Conservation (phyloP, 2,329 filamentous ascomycete genomes). For the Colletotrichum sp. region DNA sequence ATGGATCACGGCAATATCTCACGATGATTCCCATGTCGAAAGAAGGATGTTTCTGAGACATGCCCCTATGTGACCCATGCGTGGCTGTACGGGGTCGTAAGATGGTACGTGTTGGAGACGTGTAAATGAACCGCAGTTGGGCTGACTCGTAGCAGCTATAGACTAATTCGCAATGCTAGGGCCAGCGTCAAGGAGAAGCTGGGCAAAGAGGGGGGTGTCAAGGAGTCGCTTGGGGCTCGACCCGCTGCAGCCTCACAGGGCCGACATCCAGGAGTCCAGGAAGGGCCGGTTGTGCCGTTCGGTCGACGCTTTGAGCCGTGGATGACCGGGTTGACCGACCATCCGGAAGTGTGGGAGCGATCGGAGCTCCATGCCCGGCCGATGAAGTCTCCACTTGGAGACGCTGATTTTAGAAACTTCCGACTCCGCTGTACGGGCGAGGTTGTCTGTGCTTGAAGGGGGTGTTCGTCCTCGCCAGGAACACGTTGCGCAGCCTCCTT, state of each 20-base stretch:
- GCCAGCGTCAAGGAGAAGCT: neutral
- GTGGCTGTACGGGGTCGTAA: neutral
- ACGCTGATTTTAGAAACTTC: neutral
- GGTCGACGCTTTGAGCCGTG: neutral
- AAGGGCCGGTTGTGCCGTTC: neutral
- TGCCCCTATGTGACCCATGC: neutral
- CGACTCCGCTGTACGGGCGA: neutral
- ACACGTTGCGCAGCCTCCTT: neutral
- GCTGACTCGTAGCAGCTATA: constrained; percentile 1
- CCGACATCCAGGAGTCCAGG: neutral
- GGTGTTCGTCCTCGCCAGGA: neutral
- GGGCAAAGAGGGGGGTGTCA: neutral
- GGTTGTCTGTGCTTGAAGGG: neutral
- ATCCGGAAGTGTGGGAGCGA: neutral
- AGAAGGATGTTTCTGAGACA: neutral
- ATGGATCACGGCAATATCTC: neutral
- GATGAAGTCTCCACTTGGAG: neutral
- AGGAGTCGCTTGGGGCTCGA: neutral
- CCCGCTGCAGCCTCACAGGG: neutral
- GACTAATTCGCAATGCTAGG: neutral
- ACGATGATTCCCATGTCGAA: neutral
- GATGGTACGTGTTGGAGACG: neutral
- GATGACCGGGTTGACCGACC: neutral
- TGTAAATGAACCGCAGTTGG: neutral
- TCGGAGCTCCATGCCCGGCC: neutral